Conservation (phyloP, 2,329 filamentous ascomycete genomes). For the Ophiostoma ulmi region DNA sequence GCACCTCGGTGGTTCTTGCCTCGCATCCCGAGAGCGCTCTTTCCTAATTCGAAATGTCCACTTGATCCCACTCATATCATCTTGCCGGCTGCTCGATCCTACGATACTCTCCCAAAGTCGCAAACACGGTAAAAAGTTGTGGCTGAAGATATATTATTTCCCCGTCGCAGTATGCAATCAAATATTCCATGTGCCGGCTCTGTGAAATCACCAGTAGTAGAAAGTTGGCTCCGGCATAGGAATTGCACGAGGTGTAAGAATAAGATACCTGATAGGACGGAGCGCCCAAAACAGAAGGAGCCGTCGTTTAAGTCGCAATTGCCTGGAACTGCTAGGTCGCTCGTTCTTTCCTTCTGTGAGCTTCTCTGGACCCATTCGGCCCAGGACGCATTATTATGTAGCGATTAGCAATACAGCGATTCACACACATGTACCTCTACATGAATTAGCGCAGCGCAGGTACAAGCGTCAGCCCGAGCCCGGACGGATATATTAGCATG, state of each 20-base stretch:
- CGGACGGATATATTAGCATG: background rate
- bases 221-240: background rate
- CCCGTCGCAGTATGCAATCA: background rate
- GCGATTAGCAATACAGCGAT: constrained; percentile 10
- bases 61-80: background rate
- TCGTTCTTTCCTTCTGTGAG: background rate
- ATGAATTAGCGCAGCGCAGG: background rate
- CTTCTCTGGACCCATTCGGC: constrained; percentile 2
- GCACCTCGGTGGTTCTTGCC: constrained; percentile 15
- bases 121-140: background rate
- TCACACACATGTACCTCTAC: background rate
- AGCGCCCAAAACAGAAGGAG: background rate
- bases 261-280: background rate
- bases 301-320: background rate
- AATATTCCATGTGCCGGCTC: background rate
- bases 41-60: background rate
- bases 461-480: background rate
- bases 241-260: background rate
- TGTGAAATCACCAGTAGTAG: background rate
- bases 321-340: background rate
- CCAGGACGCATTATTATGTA: background rate
- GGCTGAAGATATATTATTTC: background rate
- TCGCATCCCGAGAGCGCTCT: constrained; percentile 11
- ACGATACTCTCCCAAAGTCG: background rate
- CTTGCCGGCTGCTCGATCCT: background rate